phyloP scores from a whole-genome alignment of 2,329 filamentous ascomycete genomes.

The Aureobasidium musti region DNA sequence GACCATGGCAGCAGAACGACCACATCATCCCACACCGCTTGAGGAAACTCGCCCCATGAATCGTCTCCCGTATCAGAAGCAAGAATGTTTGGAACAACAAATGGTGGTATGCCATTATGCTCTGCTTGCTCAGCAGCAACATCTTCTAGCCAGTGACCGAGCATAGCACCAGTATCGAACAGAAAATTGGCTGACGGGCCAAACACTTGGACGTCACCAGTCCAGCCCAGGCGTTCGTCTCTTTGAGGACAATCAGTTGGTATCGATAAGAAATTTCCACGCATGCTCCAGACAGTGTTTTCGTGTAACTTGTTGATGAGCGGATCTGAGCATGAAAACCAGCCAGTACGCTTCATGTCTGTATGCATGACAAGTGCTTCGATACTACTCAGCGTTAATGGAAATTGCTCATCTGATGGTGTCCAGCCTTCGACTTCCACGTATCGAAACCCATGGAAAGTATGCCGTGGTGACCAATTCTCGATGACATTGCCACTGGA shows the following conservation, averaged over 20 bases:
- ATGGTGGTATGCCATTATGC: slow-evolving; percentile 34
- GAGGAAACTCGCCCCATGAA: slow-evolving; percentile 31
- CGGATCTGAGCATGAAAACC: slow-evolving; percentile 55
- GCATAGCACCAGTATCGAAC: slow-evolving; percentile 56
- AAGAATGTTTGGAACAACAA: slow-evolving; percentile 34
- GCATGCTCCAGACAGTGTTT: slow-evolving; percentile 60
- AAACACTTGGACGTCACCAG: slow-evolving; percentile 56
- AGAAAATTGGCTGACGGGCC: slow-evolving; percentile 56
- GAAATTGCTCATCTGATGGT: slow-evolving; percentile 32
- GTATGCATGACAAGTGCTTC: slow-evolving; percentile 53
- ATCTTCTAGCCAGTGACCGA: slow-evolving; percentile 55
- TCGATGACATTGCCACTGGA: slow-evolving; percentile 38
- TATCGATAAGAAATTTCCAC: slow-evolving; percentile 60
- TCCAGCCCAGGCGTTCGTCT: slow-evolving; percentile 59
- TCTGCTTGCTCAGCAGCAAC: slow-evolving; percentile 44
- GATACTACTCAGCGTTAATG: slow-evolving; percentile 35
- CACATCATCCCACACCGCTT: slow-evolving; percentile 47
- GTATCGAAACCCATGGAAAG: slow-evolving; percentile 58
- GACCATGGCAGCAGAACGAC: slow-evolving; percentile 44
- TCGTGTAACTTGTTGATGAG: slow-evolving; percentile 57
- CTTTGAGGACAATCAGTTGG: slow-evolving; percentile 62
- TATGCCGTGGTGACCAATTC: slow-evolving; percentile 53
- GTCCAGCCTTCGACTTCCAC: slow-evolving; percentile 53
- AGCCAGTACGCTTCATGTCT: slow-evolving; percentile 55
- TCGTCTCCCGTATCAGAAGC: slow-evolving; percentile 27